Percentiles rank a stretch among this genome's conserved stretches.
phyloP scores from a whole-genome alignment of 2,329 filamentous ascomycete genomes.

The Penicillium hordei region DNA sequence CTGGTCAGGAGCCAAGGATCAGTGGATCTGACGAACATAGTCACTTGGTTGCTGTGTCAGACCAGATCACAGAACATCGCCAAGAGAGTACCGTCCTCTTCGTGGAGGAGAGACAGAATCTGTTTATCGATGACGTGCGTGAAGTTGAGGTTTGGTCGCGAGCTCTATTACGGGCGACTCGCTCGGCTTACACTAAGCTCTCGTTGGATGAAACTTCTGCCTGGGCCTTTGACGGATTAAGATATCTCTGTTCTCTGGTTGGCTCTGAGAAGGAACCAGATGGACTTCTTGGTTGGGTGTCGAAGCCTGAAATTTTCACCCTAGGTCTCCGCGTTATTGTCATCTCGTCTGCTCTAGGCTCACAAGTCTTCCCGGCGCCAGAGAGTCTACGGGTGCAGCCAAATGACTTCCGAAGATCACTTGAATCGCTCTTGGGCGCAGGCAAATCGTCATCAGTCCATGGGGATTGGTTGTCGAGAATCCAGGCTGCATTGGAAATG shows the following conservation, averaged over 20 bases:
- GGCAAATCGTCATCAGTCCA: slow-evolving; percentile 31
- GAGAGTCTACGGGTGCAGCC: slow-evolving; percentile 19
- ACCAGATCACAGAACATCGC: slow-evolving; percentile 34
- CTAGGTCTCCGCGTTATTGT: slow-evolving; percentile 42
- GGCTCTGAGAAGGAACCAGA: slow-evolving; percentile 47
- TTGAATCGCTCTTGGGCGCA: slow-evolving; percentile 27
- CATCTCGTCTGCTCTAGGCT: slow-evolving; percentile 38
- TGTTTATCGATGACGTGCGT: slow-evolving; percentile 81
- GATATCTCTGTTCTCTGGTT: slow-evolving; percentile 25
- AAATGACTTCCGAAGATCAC: slow-evolving; percentile 18
- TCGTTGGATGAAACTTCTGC: slow-evolving; percentile 23
- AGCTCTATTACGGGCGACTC: slow-evolving; percentile 44
- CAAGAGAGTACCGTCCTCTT: slow-evolving; percentile 62
- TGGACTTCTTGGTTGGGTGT: slow-evolving; percentile 71
- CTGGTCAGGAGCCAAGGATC: slow-evolving; percentile 31
- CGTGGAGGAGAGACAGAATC: slow-evolving; percentile 85
- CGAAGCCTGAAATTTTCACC: slow-evolving; percentile 64
- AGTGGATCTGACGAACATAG: slow-evolving; percentile 19
- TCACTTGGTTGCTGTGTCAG: slow-evolving; percentile 26
- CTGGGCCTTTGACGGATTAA: slow-evolving; percentile 39
- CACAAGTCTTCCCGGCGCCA: slow-evolving; percentile 19
- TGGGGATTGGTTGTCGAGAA: slow-evolving; percentile 34
- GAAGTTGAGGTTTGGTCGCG: slow-evolving; percentile 70
- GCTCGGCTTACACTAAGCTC: slow-evolving; percentile 23
- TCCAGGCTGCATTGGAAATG: slow-evolving; percentile 26